Evolutionary conservation across 2,329 filamentous ascomycete genomes (phyloP).

Genomic region (Penicillium sp.): DNA sequence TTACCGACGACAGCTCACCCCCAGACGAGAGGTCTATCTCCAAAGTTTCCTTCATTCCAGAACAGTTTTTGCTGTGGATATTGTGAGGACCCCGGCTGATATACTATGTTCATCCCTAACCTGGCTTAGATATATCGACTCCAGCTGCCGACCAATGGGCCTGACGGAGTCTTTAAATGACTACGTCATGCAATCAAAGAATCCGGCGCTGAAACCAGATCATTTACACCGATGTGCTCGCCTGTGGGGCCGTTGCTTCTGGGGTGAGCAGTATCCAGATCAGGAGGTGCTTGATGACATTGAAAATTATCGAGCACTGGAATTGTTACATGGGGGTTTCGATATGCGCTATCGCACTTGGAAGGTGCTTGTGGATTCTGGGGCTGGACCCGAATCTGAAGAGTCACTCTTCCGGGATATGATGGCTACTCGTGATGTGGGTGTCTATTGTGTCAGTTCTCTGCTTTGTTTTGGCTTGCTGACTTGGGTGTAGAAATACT

Average conservation of each 20-base stretch:
- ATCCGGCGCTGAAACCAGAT: slow-evolving; percentile 33
- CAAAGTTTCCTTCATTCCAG: slow-evolving; percentile 35
- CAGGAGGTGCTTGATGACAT: slow-evolving; percentile 39
- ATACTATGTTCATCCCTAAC: background rate
- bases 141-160: slow-evolving; percentile 29
- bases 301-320: slow-evolving; percentile 37
- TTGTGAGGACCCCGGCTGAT: slow-evolving; percentile 23
- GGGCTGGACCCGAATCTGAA: slow-evolving; percentile 13
- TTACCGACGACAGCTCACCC: background rate
- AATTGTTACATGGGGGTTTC: slow-evolving; percentile 32
- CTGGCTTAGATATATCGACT: slow-evolving; percentile 28
- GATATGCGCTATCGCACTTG: slow-evolving; percentile 31
- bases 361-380: slow-evolving; percentile 25
- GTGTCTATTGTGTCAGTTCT: background rate
- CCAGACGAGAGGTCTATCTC: slow-evolving; percentile 9
- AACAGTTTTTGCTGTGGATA: slow-evolving; percentile 37
- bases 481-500: slow-evolving; percentile 29
- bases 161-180: slow-evolving; percentile 33
- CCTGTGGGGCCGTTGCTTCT: slow-evolving; percentile 37
- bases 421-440: slow-evolving; percentile 26
- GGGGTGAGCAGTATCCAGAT: slow-evolving; percentile 38
- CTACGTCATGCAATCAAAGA: slow-evolving; percentile 31
- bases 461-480: background rate
- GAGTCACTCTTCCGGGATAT: slow-evolving; percentile 27
- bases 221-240: slow-evolving; percentile 34